Evolutionary conservation across 2,329 filamentous ascomycete species (phyloP), one percentile per base, ranked within the genome.

Genomic region (Trichoderma gracile): DNA sequence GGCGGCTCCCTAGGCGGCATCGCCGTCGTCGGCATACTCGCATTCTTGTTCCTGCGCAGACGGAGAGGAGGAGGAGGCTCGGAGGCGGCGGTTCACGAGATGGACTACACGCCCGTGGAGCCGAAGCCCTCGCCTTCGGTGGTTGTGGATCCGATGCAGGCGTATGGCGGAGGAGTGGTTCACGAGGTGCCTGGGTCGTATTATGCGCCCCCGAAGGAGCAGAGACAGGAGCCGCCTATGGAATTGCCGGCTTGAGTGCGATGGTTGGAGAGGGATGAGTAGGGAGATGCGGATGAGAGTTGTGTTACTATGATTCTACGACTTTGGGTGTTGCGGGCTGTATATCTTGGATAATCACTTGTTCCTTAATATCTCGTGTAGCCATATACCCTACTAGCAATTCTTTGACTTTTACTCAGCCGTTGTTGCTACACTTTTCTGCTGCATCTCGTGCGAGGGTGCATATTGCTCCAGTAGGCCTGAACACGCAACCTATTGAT

Each of bases 231-330:
- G 30, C 17, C 43, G 9, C 17, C 30, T n/a, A 57, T 45, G 54
- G 54, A 57, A 12, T 42, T 57, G n/a, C 54, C 54, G 21, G 54
- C 54, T 38, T 57, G 25, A 57, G 25, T 19, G n/a, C 23, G 21
- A 40, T 17, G 33, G 19, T n/a, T 43, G 2, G 53, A 5, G 3
- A 15, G 27, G 17, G 40, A 45, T 49, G 25, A 10, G 23, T 56
- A 14, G 10, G 2, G 33, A 12, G 33, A 38, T 3, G 10, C 30
- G 33, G 33, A 5, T 38, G 33, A 10, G 33, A 14, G 33, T 38
- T 38, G 33, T 8, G 12, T 38, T 14, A 17, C 27, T 56, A 43
- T 19, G 53, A 43, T 56, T 56, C 15, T 56, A 56, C 21, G 53
- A 30, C 30, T 30, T 30, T 30, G 33, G 5, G 33, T 38, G 12